Conservation (phyloP, 2,329 filamentous ascomycete species). For the Arthrobotrys conoides region DNA sequence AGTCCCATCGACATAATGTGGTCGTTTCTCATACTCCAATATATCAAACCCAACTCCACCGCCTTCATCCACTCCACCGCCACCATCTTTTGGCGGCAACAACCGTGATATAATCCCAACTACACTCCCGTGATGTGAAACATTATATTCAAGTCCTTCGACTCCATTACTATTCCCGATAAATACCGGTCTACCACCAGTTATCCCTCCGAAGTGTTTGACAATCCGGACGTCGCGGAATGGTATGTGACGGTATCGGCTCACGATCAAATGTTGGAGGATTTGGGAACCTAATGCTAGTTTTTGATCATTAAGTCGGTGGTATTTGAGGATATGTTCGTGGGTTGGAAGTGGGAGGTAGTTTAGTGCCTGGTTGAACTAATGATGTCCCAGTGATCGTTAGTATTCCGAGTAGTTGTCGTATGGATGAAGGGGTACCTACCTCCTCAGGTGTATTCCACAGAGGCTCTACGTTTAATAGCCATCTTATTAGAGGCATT, state of each 20-base stretch:
- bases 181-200: conserved; percentile 47
- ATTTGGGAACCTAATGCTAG: conserved; percentile 63
- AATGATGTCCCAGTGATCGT: background rate
- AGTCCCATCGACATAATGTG: conserved; percentile 58
- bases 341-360: conserved; percentile 75
- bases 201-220: conserved; percentile 49
- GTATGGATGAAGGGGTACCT: background rate
- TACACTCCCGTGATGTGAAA: conserved; percentile 62
- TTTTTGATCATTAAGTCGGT: conserved; percentile 61
- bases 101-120: conserved; percentile 47
- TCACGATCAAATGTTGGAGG: conserved; percentile 62
- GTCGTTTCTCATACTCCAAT: conserved; percentile 27
- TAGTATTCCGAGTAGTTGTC: too few relatives aligned
- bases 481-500: conserved; percentile 61
- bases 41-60: conserved; percentile 58
- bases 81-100: conserved; percentile 25
- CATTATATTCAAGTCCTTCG: conserved; percentile 62
- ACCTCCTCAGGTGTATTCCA: conserved; percentile 59
- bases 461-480: conserved; percentile 52
- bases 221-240: conserved; percentile 55
- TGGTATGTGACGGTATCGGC: conserved; percentile 38
- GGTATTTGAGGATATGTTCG: conserved; percentile 55
- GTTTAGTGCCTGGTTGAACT: conserved; percentile 90
- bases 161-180: conserved; percentile 7
- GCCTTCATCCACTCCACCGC: conserved; percentile 14